Evolutionary conservation across 371 early-diverging fungal species (phyloP).

Genomic region (Mortierella sp.): DNA sequence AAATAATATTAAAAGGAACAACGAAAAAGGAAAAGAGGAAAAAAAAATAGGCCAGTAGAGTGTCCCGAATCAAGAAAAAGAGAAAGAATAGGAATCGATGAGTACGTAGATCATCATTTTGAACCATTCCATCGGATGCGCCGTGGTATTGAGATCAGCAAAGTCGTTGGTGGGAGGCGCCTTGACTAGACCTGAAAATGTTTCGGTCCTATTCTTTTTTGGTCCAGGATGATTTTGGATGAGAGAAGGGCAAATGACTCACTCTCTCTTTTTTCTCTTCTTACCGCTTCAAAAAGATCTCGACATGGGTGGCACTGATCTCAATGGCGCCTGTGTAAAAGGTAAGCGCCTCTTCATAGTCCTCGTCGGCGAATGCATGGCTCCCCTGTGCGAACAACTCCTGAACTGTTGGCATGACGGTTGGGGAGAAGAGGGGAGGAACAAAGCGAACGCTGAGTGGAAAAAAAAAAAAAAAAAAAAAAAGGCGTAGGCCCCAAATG

Average conservation of each 20-base stretch:
- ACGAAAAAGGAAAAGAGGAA: background rate
- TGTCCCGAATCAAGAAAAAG: background rate
- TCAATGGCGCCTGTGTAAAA: slow-evolving; percentile 65
- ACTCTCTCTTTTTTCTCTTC: background rate
- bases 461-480: too few relatives aligned
- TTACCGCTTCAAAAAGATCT: slow-evolving; percentile 70
- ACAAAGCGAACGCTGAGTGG: background rate
- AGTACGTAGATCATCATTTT: too few relatives aligned
- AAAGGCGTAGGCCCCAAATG: background rate
- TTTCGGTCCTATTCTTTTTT: too few relatives aligned
- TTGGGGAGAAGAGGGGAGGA: background rate
- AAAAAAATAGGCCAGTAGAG: slow-evolving; percentile 1
- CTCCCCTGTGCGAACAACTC: slow-evolving; percentile 62
- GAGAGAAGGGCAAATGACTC: too few relatives aligned
- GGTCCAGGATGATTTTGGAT: background rate
- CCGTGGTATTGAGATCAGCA: too few relatives aligned
- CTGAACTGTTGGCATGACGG: slow-evolving; percentile 46
- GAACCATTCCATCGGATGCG: background rate
- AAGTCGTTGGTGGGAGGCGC: too few relatives aligned
- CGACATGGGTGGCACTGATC: slow-evolving; percentile 61
- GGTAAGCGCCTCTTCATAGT: slow-evolving; percentile 63
- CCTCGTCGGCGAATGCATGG: slow-evolving; percentile 69
- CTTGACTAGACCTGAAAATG: too few relatives aligned
- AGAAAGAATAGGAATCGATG: background rate
- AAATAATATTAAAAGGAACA: slow-evolving; percentile 1